These are phyloP conservation scores for Exophiala bonariae DNA, from an alignment of 2,329 filamentous ascomycete genomes.

Conservation along the genomic window DNA sequence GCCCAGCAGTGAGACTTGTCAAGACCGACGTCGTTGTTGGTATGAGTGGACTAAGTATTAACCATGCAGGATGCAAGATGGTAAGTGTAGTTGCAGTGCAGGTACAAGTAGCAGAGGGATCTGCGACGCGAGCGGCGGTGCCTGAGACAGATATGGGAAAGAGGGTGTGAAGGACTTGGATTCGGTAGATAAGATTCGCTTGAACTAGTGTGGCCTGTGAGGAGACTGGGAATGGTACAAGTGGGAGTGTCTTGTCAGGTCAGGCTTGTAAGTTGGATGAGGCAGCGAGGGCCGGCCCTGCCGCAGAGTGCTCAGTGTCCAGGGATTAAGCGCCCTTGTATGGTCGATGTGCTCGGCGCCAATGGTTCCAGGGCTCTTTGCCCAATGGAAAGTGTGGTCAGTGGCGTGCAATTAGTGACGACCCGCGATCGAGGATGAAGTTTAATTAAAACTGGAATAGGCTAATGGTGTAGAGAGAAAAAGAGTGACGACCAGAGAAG, in stretches of 20 bases:
- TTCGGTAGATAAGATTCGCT: slow-evolving; percentile 14
- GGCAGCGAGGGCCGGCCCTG: slow-evolving; percentile 24
- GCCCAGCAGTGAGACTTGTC: slow-evolving; percentile 10
- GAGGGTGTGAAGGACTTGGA: slow-evolving; percentile 3
- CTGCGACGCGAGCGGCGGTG: slow-evolving; percentile 16
- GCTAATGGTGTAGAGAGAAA: slow-evolving; percentile 3
- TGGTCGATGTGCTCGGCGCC: slow-evolving; percentile 20
- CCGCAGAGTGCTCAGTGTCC: slow-evolving; percentile 18
- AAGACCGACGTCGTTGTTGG: slow-evolving; percentile 8
- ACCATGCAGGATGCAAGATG: neutral
- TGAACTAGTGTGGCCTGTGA: neutral
- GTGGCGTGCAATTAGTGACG: slow-evolving; percentile 20
- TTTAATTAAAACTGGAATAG: slow-evolving; percentile 7
- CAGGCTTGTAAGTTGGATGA: neutral
- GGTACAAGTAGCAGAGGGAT: slow-evolving; percentile 7
- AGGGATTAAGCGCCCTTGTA: slow-evolving; percentile 27
- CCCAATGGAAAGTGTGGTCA: slow-evolving; percentile 19
- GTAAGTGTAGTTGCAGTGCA: slow-evolving; percentile 1
- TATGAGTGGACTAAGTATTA: neutral
- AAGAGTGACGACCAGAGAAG: slow-evolving; percentile 8
- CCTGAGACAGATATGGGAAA: slow-evolving; percentile 23
- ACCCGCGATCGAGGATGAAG: slow-evolving; percentile 11
- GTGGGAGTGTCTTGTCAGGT: slow-evolving; percentile 5
- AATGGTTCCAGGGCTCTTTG: slow-evolving; percentile 17
- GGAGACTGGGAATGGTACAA: slow-evolving; percentile 8